Conservation (phyloP, 345 rosid genomes). For the Aethionema arabicum region DNA sequence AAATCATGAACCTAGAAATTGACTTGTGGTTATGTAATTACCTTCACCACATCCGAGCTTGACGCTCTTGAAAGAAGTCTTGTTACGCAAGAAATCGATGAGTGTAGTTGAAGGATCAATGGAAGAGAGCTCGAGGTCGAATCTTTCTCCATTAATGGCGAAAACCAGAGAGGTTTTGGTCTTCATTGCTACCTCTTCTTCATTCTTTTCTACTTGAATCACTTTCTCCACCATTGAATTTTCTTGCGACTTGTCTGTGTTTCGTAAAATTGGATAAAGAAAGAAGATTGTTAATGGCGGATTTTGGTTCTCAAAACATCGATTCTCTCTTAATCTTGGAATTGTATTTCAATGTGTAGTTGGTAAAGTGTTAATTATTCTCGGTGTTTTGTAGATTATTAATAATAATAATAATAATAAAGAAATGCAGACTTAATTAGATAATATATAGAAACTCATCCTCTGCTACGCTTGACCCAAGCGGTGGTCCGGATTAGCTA, state of each 20-base stretch:
- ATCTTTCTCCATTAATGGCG: constrained; percentile 74
- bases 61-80: constrained; percentile 72
- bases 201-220: not conserved
- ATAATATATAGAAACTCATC: no score
- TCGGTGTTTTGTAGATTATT: no score
- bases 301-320: no score
- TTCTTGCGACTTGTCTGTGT: not conserved
- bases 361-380: no score
- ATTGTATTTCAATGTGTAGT: no score
- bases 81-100: constrained; percentile 73
- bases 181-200: constrained; percentile 30
- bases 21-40: constrained; percentile 16
- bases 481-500: no score
- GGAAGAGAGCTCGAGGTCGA: constrained; percentile 51
- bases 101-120: constrained; percentile 75
- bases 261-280: no score
- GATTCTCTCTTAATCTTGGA: no score
- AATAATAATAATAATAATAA: no score
- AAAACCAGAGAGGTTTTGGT: constrained; percentile 49
- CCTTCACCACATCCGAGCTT: constrained; percentile 97
- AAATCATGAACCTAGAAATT: not conserved
- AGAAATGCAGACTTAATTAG: no score
- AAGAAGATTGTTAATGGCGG: no score
- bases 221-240: constrained; percentile 1
- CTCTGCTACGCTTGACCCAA: no score